Evolutionary conservation across 495 filamentous ascomycete genomes (phyloP), one percentile per base, ranked within the genome.

Genomic region (Penicillium argentinense): DNA sequence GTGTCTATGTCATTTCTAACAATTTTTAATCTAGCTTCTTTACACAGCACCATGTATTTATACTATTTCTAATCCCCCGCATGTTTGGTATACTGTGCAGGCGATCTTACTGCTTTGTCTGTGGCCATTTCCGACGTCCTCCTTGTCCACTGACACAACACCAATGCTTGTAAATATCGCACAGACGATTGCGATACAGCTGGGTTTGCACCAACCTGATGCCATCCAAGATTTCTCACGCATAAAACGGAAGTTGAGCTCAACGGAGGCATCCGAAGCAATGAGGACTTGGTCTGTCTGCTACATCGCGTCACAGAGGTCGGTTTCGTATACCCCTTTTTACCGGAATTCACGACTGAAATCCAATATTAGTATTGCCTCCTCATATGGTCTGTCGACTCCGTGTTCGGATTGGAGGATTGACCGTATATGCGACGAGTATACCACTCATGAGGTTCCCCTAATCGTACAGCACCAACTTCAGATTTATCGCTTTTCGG

Each of bases 41-140:
- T n/a, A n/a, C n/a, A n/a, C n/a, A n/a, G n/a, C n/a, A n/a, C n/a
- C n/a, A n/a, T n/a, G n/a, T n/a, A n/a, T n/a, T n/a, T n/a, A n/a
- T n/a, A 33, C 23, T 1, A 49, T 54, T 12, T 45, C 51, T 5
- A 54, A 45, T 17, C 51, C 51, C 18, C 51, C 51, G 6, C 51
- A 54, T 21, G 45, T 17, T 2, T 49, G 39, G 40, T 39, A 54
- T 21, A 18, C 46, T 27, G 51, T 54, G 33, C 51, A 49, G 26
- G 45, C 51, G 5, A 46, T 54, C 16, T 34, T 28, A 4, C 41
- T 54, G 6, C 22, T 54, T n/a, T 54, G 45, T 41, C 39, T 49
- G 45, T 54, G 51, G 51, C 51, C 51, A 21, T 45, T 45, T 41
- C 51, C 51, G 11, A 54, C 51, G 2, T 54, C 45, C 1, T 54